These are phyloP conservation scores for Alternaria sp. DNA, from an alignment of 2,329 filamentous ascomycete species.

Conservation along the genomic window DNA sequence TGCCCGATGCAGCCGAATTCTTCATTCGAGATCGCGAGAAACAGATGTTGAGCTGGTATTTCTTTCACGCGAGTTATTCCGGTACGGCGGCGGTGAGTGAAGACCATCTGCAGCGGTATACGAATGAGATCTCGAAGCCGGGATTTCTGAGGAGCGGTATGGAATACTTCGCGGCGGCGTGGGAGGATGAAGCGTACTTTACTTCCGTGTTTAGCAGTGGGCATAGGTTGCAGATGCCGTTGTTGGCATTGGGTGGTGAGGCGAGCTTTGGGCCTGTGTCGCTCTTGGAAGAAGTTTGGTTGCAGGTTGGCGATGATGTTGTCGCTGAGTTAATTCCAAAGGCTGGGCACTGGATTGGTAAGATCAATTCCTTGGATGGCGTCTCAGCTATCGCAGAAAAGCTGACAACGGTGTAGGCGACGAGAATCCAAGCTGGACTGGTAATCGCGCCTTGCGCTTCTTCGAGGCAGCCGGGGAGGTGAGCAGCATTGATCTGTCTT, in stretches of 20 bases:
- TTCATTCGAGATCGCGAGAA: constrained; percentile 53
- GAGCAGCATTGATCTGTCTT: neutral
- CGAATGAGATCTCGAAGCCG: constrained; percentile 46
- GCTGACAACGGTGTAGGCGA: neutral
- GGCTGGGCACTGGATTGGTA: neutral
- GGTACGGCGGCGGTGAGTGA: constrained; percentile 48
- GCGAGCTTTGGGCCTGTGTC: neutral
- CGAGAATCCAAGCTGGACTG: neutral
- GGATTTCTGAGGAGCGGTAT: constrained; percentile 47
- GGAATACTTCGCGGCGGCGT: constrained; percentile 40
- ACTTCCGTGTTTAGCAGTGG: neutral
- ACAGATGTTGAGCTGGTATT: constrained; percentile 56
- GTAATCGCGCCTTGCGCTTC: neutral
- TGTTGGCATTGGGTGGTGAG: neutral
- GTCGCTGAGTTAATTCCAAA: neutral
- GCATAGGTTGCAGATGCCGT: neutral
- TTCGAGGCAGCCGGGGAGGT: neutral
- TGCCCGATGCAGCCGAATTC: constrained; percentile 56
- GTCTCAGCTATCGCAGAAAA: neutral
- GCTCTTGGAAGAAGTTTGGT: neutral
- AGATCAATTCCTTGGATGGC: neutral
- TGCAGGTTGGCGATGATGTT: neutral
- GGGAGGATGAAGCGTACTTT: neutral
- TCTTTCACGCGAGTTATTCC: constrained; percentile 54
- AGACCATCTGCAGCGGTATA: constrained; percentile 50